Base-by-base conservation (phyloP, 2,329 filamentous ascomycete species). In the Thielaviopsis populi region DNA sequence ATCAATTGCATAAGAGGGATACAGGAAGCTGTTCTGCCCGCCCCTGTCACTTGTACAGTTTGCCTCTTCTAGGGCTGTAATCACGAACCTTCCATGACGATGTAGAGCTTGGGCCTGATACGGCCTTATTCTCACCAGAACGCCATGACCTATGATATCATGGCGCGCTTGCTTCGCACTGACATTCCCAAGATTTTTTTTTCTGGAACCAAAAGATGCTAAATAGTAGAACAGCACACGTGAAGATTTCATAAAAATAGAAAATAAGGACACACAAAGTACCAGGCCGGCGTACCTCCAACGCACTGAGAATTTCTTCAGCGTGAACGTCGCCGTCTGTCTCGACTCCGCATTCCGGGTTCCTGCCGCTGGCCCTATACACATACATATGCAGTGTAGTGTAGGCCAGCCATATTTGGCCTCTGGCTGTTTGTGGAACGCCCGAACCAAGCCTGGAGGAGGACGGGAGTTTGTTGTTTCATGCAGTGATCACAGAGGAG, bases 81-180 rank as follows among this genome's bases (percentile, higher is more conserved):
- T 33, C 50, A 33, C 27, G 27, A 15, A n/a, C 42, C 13, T 33
- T 8, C 15, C 27, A 56, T n/a, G 53, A 56, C 7, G 53, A 33
- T 3, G 30, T 37, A 56, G 30, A 56, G 53, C 53, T 33, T 37
- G 5, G 53, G 11, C 53, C 8, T 4, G 8, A 56, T 30, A 56
- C 53, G 17, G 27, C 6, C 27, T 37, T 56, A 11, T 33, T 56
- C 53, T 56, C 53, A 56, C 53, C n/a, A 37, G 53, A 56, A 11
- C 53, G 27, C 53, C 17, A 37, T 56, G 27, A 19, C 53, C 53
- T 56, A 56, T 56, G 53, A 56, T 37, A 56, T 56, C 53, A 56
- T 56, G 53, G 53, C 15, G 30, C 27, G 37, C n/a, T n/a, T 56
- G 27, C 53, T 33, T 37, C 13, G 53, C 24, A 56, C 37, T 56